Evolutionary conservation across 805 yeast genomes (phyloP).

Genomic region (Cyberlindnera euphorbiae): DNA sequence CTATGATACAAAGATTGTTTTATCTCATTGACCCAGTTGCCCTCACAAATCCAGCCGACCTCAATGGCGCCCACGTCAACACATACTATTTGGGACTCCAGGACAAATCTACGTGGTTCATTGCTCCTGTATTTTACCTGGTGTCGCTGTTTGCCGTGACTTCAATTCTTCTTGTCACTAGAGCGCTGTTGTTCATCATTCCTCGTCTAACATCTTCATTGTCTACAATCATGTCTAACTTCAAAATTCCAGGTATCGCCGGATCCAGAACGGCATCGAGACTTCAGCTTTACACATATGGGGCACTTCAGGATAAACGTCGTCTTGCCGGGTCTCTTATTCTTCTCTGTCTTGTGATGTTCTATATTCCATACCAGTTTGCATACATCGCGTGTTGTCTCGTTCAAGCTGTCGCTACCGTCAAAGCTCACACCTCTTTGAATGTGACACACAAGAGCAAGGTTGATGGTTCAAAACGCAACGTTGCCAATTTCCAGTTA

Average conservation of each 20-base stretch:
- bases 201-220: not conserved
- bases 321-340: conserved; percentile 18
- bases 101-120: conserved; percentile 47
- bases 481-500: conserved; percentile 53
- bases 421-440: conserved; percentile 28
- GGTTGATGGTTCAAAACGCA: conserved; percentile 19
- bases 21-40: conserved; percentile 50
- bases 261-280: not conserved
- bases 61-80: conserved; percentile 42
- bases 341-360: conserved; percentile 43
- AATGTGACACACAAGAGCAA: conserved; percentile 15
- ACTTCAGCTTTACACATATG: conserved; percentile 3
- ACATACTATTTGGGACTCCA: conserved; percentile 66
- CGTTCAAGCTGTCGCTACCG: conserved; percentile 52
- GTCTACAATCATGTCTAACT: not conserved
- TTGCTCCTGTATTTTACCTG: conserved; percentile 53
- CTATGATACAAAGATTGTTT: conserved; percentile 34
- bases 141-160: conserved; percentile 42
- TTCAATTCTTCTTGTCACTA: conserved; percentile 26
- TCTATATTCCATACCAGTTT: conserved; percentile 78
- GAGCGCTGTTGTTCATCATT: conserved; percentile 1
- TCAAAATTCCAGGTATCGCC: not conserved
- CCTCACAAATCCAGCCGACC: conserved; percentile 40
- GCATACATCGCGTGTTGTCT: conserved; percentile 58
- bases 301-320: conserved; percentile 12